Percentiles rank a stretch among this genome's conserved stretches.
phyloP scores from a whole-genome alignment of 345 rosid genomes.

The Ricinus communis region DNA sequence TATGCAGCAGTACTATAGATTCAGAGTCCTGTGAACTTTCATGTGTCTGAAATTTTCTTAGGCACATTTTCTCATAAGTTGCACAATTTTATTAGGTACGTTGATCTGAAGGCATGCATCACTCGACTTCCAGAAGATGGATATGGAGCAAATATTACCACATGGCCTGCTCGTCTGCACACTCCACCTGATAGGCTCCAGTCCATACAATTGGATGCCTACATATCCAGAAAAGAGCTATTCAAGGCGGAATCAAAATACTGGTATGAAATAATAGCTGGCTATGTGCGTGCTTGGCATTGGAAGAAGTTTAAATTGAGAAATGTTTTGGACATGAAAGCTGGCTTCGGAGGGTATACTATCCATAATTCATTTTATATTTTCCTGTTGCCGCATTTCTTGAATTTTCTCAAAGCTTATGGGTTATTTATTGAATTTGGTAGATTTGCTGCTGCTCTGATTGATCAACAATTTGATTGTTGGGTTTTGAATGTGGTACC shows the following conservation, averaged over 20 bases:
- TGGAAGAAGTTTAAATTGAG: slow-evolving; percentile 85
- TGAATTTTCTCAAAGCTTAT: slow-evolving; percentile 9
- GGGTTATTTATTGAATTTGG: slow-evolving; percentile 30
- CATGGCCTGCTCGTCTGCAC: slow-evolving; percentile 84
- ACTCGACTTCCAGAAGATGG: slow-evolving; percentile 79
- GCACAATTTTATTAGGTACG: slow-evolving; percentile 53
- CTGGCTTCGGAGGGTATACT: slow-evolving; percentile 90
- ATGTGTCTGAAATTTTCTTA: neutral
- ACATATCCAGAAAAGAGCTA: slow-evolving; percentile 84
- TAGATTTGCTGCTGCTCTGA: slow-evolving; percentile 90
- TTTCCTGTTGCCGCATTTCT: neutral
- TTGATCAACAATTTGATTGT: slow-evolving; percentile 62
- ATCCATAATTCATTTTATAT: slow-evolving; percentile 13
- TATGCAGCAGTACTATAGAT: no score
- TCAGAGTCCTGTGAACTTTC: neutral
- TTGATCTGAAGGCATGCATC: slow-evolving; percentile 83
- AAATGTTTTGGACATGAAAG: slow-evolving; percentile 98
- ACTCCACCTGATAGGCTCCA: slow-evolving; percentile 89
- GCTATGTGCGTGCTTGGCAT: slow-evolving; percentile 69
- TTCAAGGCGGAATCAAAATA: slow-evolving; percentile 85
- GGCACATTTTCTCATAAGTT: slow-evolving; percentile 10
- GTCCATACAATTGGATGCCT: slow-evolving; percentile 78
- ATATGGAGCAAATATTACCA: slow-evolving; percentile 66
- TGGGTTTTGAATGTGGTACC: slow-evolving; percentile 97
- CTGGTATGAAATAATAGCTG: slow-evolving; percentile 77